phyloP scores from a whole-genome alignment of 2,329 filamentous ascomycete species.

The Pseudocercospora musae region DNA sequence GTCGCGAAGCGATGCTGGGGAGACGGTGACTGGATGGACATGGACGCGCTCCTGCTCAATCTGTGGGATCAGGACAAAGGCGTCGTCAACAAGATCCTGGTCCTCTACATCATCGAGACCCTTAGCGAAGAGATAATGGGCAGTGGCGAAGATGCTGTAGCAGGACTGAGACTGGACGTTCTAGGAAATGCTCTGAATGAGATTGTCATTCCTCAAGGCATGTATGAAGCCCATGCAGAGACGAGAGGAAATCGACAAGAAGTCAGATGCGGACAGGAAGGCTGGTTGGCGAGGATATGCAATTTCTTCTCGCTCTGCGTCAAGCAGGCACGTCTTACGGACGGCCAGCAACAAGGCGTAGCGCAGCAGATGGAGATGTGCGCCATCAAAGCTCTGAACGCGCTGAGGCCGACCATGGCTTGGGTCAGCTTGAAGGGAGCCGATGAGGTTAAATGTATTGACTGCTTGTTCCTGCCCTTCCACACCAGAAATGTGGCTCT shows the following conservation, averaged over 20 bases:
- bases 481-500: constrained; percentile 67
- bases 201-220: constrained; percentile 77
- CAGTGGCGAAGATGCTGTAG: constrained; percentile 73
- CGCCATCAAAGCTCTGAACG: constrained; percentile 71
- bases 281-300: constrained; percentile 79
- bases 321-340: constrained; percentile 41
- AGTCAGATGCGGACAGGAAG: constrained; percentile 74
- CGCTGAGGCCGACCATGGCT: constrained; percentile 73
- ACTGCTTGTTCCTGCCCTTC: constrained; percentile 67
- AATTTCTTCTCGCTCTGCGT: constrained; percentile 72
- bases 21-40: constrained; percentile 85
- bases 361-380: constrained; percentile 52
- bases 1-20: constrained; percentile 86
- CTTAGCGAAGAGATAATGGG: constrained; percentile 93
- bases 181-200: constrained; percentile 89
- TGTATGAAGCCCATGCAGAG: constrained; percentile 62
- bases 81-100: constrained; percentile 73
- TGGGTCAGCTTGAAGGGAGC: constrained; percentile 88
- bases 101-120: constrained; percentile 83
- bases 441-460: constrained; percentile 65
- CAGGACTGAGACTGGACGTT: constrained; percentile 75
- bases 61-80: constrained; percentile 62
- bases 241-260: constrained; percentile 66
- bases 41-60: constrained; percentile 79
- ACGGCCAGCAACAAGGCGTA: constrained; percentile 53